A percentile compares a stretch with the other conserved stretches of the same genome.
phyloP scores from a whole-genome alignment of 176 grass and related monocot species.

The Cenchrus purpureus region DNA sequence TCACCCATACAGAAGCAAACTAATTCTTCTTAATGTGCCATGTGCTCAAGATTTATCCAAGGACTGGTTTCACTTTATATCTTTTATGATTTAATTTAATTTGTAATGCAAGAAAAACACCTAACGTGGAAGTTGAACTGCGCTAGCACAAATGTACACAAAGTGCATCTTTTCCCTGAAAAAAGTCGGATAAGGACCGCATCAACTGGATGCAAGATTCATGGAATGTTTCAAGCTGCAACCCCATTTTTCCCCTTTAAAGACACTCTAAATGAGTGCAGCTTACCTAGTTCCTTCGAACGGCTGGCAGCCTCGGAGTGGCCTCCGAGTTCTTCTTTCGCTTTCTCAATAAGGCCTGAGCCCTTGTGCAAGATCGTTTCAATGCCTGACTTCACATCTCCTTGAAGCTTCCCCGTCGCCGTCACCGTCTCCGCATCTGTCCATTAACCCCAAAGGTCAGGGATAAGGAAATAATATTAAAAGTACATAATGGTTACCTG shows the following conservation, averaged over 20 bases:
- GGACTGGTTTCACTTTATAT: background rate
- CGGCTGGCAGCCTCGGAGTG: conserved; percentile 26
- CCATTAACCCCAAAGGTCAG: conserved; percentile 23
- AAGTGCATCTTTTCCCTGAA: background rate
- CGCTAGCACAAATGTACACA: background rate
- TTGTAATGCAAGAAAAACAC: background rate
- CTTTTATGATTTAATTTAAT: background rate
- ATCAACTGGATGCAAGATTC: background rate
- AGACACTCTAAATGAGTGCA: conserved; percentile 30
- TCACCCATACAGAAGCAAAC: background rate
- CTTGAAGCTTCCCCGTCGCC: conserved; percentile 35
- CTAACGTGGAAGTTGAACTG: background rate
- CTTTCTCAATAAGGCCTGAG: conserved; percentile 39
- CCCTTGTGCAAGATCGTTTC: conserved; percentile 46
- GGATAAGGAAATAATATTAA: conserved; percentile 24
- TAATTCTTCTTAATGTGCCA: background rate
- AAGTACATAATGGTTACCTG: conserved; percentile 19
- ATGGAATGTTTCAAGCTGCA: conserved; percentile 6
- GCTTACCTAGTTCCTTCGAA: conserved; percentile 49
- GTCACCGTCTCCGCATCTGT: conserved; percentile 40
- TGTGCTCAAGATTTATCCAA: background rate
- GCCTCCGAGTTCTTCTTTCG: conserved; percentile 41
- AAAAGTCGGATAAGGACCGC: background rate
- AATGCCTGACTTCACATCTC: conserved; percentile 44
- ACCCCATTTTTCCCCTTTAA: background rate